Conservation (phyloP, 2,329 filamentous ascomycete genomes). For the Huntiella moniliformis region DNA sequence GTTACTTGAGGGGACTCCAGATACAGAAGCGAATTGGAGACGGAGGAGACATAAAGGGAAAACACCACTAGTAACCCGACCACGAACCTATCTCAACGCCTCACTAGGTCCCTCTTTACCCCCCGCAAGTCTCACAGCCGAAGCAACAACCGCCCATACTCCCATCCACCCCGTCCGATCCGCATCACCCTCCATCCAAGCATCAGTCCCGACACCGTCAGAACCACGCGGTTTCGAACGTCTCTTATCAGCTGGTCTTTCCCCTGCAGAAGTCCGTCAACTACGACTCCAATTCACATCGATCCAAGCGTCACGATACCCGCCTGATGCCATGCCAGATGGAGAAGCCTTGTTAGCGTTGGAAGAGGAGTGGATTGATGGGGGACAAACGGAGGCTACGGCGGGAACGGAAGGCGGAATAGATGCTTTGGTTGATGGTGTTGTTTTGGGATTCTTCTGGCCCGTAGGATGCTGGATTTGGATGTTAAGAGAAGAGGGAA, state of each 20-base stretch:
- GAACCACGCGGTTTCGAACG: slow-evolving; percentile 63
- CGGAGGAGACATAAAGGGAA: slow-evolving; percentile 2
- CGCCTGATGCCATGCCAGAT: slow-evolving; percentile 74
- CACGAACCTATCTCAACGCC: slow-evolving; percentile 6
- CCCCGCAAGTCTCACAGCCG: background rate
- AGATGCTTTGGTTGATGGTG: slow-evolving; percentile 74
- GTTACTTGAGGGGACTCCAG: background rate
- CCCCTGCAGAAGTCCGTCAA: slow-evolving; percentile 60
- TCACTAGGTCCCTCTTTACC: background rate
- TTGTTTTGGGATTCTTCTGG: slow-evolving; percentile 88
- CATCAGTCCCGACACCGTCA: background rate
- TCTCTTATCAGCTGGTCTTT: slow-evolving; percentile 64
- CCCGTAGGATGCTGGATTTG: slow-evolving; percentile 72
- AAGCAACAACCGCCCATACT: background rate
- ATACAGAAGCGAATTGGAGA: background rate
- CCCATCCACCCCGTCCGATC: background rate
- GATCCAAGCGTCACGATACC: slow-evolving; percentile 64
- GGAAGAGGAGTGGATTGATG: slow-evolving; percentile 82
- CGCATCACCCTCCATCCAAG: background rate
- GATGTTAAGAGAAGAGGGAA: slow-evolving; percentile 68
- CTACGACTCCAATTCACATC: slow-evolving; percentile 77
- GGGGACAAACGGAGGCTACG: slow-evolving; percentile 18
- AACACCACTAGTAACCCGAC: background rate
- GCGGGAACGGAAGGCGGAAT: slow-evolving; percentile 23
- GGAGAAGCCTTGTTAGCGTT: slow-evolving; percentile 56